Evolutionary conservation across 2,329 filamentous ascomycete genomes (phyloP), one percentile per base, ranked within the genome.

Genomic region (Cercospora brassicicola): DNA sequence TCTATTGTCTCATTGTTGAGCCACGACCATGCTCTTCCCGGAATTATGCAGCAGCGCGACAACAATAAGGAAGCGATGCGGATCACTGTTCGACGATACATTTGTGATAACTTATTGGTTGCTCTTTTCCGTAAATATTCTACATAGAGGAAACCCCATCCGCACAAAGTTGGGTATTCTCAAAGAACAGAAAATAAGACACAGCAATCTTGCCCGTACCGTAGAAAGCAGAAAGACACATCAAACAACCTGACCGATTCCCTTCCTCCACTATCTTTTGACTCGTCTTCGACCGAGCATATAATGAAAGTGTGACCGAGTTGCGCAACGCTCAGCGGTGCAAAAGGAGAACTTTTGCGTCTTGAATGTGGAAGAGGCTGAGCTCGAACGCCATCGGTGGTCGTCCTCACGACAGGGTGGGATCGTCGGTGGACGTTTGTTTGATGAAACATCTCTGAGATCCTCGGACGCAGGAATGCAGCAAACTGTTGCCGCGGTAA

Each of bases 401-500:
- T 23, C 48, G 48, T 53, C 20, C 23, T 26, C 6, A 11, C 13
- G 48, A 53, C 23, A 28, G 20, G 4, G 5, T 15, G 13, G 23
- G 20, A 6, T 23, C 48, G 20, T 26, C 33, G 61, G 30, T 39
- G 45, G n/a, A 6, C 59, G 45, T 33, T 18, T 62, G 45, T 33
- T 64, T 64, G 48, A 55, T 45, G 60, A 28, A 31, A 67, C 48
- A 59, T 66, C 45, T 62, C 55, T 61, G 65, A 64, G 57, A 61
- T 66, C 60, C 48, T 68, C 64, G 65, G 67, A 60, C 51, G 69
- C 65, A 57, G 69, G 65, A 39, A 68, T 69, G 65, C 59, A 65
- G 61, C 64, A 72, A 69, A 62, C 57, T 63, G 51, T 65, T 61
- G 62, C 64, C 64, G 68, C 67, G 55, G 18, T 57, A 67, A 66